Percentiles rank a stretch among this genome's conserved stretches.
Conservation (phyloP, 331 rosid species). For the Quercus tomentella region DNA sequence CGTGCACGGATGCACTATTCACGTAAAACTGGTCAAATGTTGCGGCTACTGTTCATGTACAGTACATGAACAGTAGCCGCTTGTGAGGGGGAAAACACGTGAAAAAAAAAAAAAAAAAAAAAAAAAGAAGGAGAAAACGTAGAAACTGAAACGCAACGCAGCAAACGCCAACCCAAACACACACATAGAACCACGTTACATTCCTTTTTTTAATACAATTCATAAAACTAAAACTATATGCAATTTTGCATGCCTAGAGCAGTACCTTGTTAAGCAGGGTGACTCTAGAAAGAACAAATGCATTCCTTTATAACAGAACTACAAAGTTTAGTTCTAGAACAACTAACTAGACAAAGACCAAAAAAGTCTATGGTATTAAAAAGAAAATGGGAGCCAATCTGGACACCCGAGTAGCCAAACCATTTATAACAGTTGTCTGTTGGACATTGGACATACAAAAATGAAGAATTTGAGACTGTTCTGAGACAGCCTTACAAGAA, state of each 20-base stretch:
- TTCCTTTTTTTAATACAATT: background rate
- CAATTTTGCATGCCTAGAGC: background rate
- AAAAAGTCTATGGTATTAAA: background rate
- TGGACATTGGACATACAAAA: background rate
- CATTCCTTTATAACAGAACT: background rate
- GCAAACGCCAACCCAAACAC: too few relatives aligned
- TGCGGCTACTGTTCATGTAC: too few relatives aligned
- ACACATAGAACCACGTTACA: too few relatives aligned
- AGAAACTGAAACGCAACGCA: too few relatives aligned
- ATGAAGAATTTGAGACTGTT: background rate
- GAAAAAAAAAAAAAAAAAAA: too few relatives aligned
- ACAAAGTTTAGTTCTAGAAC: background rate
- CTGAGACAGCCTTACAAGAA: background rate
- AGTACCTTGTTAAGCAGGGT: slow-evolving; percentile 47
- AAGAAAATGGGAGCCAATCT: background rate
- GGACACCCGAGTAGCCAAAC: background rate
- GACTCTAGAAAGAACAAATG: slow-evolving; percentile 24
- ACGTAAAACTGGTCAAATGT: too few relatives aligned
- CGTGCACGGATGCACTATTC: too few relatives aligned
- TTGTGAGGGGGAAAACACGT: too few relatives aligned
- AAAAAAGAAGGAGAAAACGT: too few relatives aligned
- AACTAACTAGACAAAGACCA: background rate
- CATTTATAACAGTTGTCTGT: background rate
- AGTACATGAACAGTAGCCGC: too few relatives aligned
- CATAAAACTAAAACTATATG: background rate